A percentile compares a stretch with the other conserved stretches of the same genome.
These are phyloP conservation scores for Casuarina cunninghamiana DNA, from an alignment of 306 rosid genomes.

Conservation along the genomic window DNA sequence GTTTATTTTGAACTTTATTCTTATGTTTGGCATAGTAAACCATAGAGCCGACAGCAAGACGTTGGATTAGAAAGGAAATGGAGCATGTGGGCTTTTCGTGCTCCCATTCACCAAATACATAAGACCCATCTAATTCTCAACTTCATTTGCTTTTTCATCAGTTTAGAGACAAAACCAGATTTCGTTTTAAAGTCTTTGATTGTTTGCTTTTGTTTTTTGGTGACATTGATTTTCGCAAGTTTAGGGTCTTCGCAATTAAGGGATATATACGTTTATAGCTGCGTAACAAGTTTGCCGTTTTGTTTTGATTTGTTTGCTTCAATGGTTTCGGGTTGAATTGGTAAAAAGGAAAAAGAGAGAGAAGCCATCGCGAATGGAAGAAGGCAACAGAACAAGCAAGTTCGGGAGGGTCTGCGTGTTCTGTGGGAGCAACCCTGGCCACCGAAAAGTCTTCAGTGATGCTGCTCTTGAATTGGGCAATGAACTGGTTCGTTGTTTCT, in stretches of 20 bases:
- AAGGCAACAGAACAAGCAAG: constrained; percentile 53
- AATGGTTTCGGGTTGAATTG: constrained; percentile 37
- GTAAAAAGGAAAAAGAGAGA: constrained; percentile 21
- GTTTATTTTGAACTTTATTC: background rate
- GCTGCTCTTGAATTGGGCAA: constrained; percentile 86
- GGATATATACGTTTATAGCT: constrained; percentile 5
- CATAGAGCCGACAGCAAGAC: constrained; percentile 47
- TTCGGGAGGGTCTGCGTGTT: constrained; percentile 82
- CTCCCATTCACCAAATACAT: constrained; percentile 26
- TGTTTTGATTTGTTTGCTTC: constrained; percentile 24
- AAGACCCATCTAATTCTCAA: constrained; percentile 30
- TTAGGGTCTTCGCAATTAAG: constrained; percentile 15
- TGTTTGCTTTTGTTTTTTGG: constrained; percentile 30
- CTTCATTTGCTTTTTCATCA: constrained; percentile 26
- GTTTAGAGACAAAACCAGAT: constrained; percentile 39
- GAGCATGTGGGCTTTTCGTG: constrained; percentile 52
- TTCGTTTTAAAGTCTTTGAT: constrained; percentile 34
- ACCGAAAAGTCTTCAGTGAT: constrained; percentile 71
- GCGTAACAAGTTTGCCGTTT: constrained; percentile 21
- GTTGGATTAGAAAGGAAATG: constrained; percentile 40
- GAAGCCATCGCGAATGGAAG: constrained; percentile 63
- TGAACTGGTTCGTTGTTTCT: constrained; percentile 64
- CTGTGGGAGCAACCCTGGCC: constrained; percentile 94
- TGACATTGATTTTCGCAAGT: constrained; percentile 10
- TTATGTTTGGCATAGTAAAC: background rate